phyloP scores from a whole-genome alignment of 371 early-diverging fungal species.

The Coemansia sp. region DNA sequence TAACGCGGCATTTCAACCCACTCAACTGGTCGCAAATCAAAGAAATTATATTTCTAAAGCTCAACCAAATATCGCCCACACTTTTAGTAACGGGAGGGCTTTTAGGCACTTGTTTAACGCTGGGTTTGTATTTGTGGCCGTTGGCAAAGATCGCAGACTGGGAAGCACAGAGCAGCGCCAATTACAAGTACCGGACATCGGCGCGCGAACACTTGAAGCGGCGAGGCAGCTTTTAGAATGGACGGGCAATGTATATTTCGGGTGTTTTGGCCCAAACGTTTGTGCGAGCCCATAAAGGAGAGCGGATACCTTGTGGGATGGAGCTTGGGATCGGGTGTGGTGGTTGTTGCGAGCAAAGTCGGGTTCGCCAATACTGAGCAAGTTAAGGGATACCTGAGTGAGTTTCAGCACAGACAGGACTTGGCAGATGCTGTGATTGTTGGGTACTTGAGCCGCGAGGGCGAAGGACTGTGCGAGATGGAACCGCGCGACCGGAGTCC shows the following conservation, averaged over 20 bases:
- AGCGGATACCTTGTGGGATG: constrained; percentile 51
- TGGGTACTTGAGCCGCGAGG: constrained; percentile 47
- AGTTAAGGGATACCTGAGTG: constrained; percentile 19
- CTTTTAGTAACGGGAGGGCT: constrained; percentile 30
- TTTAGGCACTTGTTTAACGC: constrained; percentile 10
- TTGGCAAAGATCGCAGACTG: constrained; percentile 48
- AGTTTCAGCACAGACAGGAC: constrained; percentile 5
- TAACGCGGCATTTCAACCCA: constrained; percentile 53
- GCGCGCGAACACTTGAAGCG: constrained; percentile 52
- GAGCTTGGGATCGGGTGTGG: constrained; percentile 24
- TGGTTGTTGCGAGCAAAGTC: constrained; percentile 42
- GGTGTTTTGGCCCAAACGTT: constrained; percentile 46
- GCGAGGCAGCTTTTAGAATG: constrained; percentile 46
- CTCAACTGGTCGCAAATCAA: constrained; percentile 50
- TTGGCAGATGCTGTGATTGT: constrained; percentile 21
- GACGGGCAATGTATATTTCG: constrained; percentile 8
- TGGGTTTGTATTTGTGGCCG: constrained; percentile 47
- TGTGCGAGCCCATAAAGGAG: constrained; percentile 27
- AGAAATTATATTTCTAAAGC: constrained; percentile 20
- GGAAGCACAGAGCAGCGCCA: constrained; percentile 43
- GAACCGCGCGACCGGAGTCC: constrained; percentile 33
- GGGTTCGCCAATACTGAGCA: constrained; percentile 38
- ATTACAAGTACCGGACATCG: constrained; percentile 45
- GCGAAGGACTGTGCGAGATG: constrained; percentile 46
- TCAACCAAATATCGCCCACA: constrained; percentile 42